These are phyloP conservation scores for Paraphoma sp. DNA, from an alignment of 2,329 filamentous ascomycete species.

Conservation along the genomic window DNA sequence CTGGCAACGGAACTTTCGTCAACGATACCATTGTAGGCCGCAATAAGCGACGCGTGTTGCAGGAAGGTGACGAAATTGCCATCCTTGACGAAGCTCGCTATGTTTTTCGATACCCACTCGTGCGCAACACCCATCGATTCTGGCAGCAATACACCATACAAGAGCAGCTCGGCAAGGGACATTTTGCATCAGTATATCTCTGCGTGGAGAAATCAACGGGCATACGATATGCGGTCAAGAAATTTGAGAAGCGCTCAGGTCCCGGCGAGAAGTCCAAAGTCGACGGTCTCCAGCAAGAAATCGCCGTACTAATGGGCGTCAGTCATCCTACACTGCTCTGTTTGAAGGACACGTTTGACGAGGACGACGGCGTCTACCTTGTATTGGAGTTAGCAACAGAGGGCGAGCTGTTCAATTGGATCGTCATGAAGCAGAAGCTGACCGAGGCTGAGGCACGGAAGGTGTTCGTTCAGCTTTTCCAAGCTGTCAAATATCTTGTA, in stretches of 20 bases:
- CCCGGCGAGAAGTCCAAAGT: constrained; percentile 82
- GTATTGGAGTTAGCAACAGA: constrained; percentile 89
- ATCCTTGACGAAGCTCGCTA: constrained; percentile 86
- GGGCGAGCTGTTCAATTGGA: constrained; percentile 95
- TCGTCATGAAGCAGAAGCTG: constrained; percentile 88
- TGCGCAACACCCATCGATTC: constrained; percentile 71
- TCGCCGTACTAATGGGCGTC: constrained; percentile 95
- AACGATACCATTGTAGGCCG: constrained; percentile 90
- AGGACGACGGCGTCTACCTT: constrained; percentile 87
- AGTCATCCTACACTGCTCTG: constrained; percentile 93
- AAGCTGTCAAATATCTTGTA: constrained; percentile 94
- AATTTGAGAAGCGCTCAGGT: constrained; percentile 86
- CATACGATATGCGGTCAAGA: constrained; percentile 87
- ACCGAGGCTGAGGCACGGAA: constrained; percentile 83
- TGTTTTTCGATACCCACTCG: constrained; percentile 82
- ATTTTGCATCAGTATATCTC: constrained; percentile 92
- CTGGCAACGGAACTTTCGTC: constrained; percentile 94
- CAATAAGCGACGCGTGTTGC: constrained; percentile 86
- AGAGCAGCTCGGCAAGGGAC: constrained; percentile 88
- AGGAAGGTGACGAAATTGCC: constrained; percentile 89
- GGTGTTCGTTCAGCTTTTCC: constrained; percentile 89
- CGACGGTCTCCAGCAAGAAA: constrained; percentile 91
- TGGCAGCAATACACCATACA: constrained; percentile 83
- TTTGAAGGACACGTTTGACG: constrained; percentile 93
- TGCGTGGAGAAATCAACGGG: constrained; percentile 87